Base-by-base conservation (phyloP, 768 basidiomycete genomes). In the Phaeolepiota aurea region DNA sequence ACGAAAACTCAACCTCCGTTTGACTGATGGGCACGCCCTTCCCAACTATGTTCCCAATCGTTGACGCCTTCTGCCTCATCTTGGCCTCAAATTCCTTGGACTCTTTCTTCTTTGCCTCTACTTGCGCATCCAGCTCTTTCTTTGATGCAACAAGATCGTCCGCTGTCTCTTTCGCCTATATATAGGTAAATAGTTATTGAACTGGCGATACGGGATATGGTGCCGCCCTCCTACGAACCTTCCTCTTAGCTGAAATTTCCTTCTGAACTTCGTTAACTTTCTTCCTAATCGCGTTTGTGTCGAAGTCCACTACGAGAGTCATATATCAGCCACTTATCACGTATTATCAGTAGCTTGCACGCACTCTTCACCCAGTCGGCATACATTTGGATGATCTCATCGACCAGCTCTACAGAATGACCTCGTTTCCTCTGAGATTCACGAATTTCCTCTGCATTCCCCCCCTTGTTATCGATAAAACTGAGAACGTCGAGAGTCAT, bases 371-470 rank as follows among this genome's bases (percentile, higher is more conserved):
- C 89, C 91, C 93, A 97, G 50, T 91, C 87, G 7, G 74, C 62
- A 54, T 97, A 96, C 79, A 93, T 81, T 54, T 78, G 77, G 44
- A 98, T 81, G 44, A 97, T 77, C 59, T 98, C 90, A 61, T 97
- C 92, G 12, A 98, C 93, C 49, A 96, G 59, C 59, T 92, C 93
- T 38, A 88, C 87, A 14, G 86, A 74, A 42, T 90, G 82, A 7
- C 87, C 87, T 36, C 96, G 78, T 63, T 89, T 92, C 53, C 80
- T 71, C 67, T 99, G 94, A 3, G 93, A 97, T 53, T 90, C 90
- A 42, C 84, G 70, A 46, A 98, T 92, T 55, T 81, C 76, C 49
- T 86, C 81, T 12, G 93, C 79, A 65, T 96, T 87, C 23, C 96
- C 96, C 18, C 93, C 96, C 58, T 90, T 91, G 64, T 64, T 76